phyloP scores from a whole-genome alignment of 768 basidiomycete genomes.

The Tulasnella sp. region DNA sequence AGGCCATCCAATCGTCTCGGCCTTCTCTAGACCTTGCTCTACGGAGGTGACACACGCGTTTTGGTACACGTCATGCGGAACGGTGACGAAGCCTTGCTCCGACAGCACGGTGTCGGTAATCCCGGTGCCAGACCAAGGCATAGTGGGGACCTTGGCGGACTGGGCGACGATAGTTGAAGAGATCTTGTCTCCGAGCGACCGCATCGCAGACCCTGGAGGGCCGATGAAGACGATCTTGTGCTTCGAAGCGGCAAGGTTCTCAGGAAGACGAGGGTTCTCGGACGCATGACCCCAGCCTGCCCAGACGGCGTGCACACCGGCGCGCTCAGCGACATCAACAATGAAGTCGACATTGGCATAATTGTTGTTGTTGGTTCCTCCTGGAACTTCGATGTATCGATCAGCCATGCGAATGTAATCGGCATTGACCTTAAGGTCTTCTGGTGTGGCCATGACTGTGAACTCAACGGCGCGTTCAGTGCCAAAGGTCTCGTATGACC shows the following conservation, averaged over 20 bases:
- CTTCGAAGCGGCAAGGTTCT: conserved; percentile 81
- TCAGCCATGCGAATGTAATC: conserved; percentile 99
- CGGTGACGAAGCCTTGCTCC: conserved; percentile 80
- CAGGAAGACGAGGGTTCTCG: conserved; percentile 93
- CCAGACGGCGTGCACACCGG: conserved; percentile 98
- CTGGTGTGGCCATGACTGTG: conserved; percentile 99
- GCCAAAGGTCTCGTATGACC: conserved; percentile 99
- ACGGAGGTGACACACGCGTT: conserved; percentile 81
- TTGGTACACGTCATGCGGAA: conserved; percentile 81
- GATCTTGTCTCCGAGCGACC: conserved; percentile 98
- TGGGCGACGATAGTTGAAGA: conserved; percentile 99
- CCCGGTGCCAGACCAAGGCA: conserved; percentile 97
- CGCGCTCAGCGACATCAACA: conserved; percentile 92
- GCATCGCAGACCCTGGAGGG: conserved; percentile 97
- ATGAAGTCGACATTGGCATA: conserved; percentile 99
- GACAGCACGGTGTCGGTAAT: conserved; percentile 80
- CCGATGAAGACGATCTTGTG: conserved; percentile 99
- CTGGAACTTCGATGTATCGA: conserved; percentile 96
- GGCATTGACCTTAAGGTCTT: conserved; percentile 96
- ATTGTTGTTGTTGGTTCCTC: conserved; percentile 98
- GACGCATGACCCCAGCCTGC: conserved; percentile 99
- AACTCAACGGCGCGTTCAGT: conserved; percentile 93
- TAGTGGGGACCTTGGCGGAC: conserved; percentile 89
- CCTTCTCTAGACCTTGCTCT: conserved; percentile 73
- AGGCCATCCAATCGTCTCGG: conserved; percentile 87